phyloP scores from a whole-genome alignment of 2,329 filamentous ascomycete species.

The Cladosporium sp. region DNA sequence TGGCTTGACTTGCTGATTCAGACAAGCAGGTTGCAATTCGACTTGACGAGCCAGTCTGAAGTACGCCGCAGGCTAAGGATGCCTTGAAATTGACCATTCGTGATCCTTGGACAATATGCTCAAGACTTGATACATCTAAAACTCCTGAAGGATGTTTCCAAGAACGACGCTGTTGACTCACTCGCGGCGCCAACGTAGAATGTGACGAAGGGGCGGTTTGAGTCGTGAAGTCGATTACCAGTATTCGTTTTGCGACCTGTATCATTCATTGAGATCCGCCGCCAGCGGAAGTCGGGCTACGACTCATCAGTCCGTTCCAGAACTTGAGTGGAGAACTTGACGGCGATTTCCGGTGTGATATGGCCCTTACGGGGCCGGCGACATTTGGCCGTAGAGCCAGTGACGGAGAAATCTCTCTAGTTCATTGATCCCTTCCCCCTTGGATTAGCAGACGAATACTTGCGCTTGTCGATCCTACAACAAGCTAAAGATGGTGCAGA shows the following conservation, averaged over 20 bases:
- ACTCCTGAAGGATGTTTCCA: too few species aligned
- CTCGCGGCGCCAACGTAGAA: too few species aligned
- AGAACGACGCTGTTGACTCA: too few species aligned
- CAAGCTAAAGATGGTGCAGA: slow-evolving; percentile 1
- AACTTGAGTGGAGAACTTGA: background rate
- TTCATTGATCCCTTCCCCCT: background rate
- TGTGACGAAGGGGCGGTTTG: too few species aligned
- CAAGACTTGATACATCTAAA: too few species aligned
- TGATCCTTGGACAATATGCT: too few species aligned
- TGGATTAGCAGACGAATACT: slow-evolving; percentile 5
- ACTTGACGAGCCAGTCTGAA: too few species aligned
- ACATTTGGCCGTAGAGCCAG: slow-evolving; percentile 4
- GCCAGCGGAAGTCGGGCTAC: slow-evolving; percentile 8
- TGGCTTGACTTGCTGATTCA: too few species aligned
- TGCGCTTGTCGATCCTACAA: slow-evolving; percentile 12
- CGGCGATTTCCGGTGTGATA: slow-evolving; percentile 3
- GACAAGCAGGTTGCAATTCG: too few species aligned
- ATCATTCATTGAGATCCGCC: slow-evolving; percentile 3
- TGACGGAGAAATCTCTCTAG: background rate
- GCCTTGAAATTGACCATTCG: too few species aligned
- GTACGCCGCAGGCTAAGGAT: too few species aligned
- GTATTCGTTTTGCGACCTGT: slow-evolving; percentile 4
- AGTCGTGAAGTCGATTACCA: too few species aligned
- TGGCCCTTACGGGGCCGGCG: background rate
- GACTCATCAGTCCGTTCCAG: background rate